Evolutionary conservation across 1,284 basidiomycete genomes (phyloP).

Genomic region (Trichosporon asahii): DNA sequence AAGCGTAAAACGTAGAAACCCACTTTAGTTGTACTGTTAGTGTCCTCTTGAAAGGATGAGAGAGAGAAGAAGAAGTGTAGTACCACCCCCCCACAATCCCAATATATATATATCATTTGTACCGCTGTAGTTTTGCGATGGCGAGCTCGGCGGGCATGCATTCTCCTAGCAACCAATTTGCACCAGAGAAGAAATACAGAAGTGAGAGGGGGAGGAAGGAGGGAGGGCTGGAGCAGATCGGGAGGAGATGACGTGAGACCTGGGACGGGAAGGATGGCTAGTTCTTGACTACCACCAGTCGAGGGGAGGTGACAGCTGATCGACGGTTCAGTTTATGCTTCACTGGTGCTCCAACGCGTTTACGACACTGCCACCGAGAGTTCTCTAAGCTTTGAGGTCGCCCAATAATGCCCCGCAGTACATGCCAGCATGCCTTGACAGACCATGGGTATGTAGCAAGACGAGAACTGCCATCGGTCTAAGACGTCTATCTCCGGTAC

Average conservation of each 20-base stretch:
- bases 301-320: background rate
- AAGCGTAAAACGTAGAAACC: background rate
- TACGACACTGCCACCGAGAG: no score
- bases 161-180: background rate
- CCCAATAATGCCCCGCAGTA: background rate
- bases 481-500: background rate
- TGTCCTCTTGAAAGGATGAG: background rate
- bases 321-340: background rate
- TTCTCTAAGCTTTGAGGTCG: no score
- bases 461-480: no score
- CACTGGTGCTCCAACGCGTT: background rate
- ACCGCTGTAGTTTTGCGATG: background rate
- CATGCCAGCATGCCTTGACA: no score
- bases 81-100: background rate
- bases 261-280: background rate
- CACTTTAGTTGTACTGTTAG: background rate
- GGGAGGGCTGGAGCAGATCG: no score
- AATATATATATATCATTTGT: background rate
- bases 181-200: no score
- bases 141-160: background rate
- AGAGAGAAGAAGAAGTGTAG: background rate
- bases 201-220: no score
- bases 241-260: background rate
- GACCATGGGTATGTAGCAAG: no score
- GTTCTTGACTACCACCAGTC: background rate